Evolutionary conservation across 345 rosid genomes (phyloP).

Genomic region (Populus alba): DNA sequence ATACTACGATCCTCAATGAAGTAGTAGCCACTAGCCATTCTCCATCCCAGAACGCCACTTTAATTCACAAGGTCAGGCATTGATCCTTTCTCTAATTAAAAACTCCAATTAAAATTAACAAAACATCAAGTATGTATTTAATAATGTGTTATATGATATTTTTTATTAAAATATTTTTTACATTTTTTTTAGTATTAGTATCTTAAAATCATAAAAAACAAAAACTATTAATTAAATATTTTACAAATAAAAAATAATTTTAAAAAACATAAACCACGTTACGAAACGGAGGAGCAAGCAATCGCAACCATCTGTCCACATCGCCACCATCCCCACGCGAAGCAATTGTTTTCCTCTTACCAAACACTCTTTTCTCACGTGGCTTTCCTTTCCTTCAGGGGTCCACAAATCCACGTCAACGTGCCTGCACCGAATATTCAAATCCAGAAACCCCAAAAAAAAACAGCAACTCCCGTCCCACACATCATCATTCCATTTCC

Average conservation of each 20-base stretch:
- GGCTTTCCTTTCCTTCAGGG: neutral
- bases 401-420: neutral
- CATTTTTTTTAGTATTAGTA: too few species aligned
- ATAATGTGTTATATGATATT: too few species aligned
- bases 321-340: neutral
- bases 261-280: too few species aligned
- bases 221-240: too few species aligned
- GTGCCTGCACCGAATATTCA: constrained; percentile 5
- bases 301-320: neutral
- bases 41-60: too few species aligned
- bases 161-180: too few species aligned
- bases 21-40: neutral
- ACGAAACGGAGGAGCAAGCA: too few species aligned
- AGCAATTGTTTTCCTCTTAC: neutral
- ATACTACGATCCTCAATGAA: neutral
- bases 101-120: neutral
- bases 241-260: too few species aligned
- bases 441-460: neutral
- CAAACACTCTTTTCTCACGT: neutral
- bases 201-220: too few species aligned
- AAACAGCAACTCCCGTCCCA: neutral
- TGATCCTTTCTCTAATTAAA: neutral
- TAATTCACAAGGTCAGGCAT: neutral
- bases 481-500: neutral
- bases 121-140: too few species aligned